Percentiles rank a stretch among this genome's conserved stretches.
phyloP scores from a whole-genome alignment of 75 land plant species.

The Gnetum montanum region DNA sequence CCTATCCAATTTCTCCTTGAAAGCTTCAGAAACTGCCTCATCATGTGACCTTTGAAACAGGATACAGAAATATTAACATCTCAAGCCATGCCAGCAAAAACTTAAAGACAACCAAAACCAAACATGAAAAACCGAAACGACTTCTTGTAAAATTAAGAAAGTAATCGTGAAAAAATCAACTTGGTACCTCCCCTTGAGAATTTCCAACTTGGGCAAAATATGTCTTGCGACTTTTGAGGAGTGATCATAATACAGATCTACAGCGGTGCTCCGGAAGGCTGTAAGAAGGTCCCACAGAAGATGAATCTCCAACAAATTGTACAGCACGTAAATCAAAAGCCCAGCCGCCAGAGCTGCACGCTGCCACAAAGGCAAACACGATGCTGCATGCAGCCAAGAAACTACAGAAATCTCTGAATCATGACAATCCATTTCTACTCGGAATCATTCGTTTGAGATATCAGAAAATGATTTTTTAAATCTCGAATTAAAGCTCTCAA shows the following conservation, averaged over 20 bases:
- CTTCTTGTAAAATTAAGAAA: no score
- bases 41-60: no score
- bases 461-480: no score
- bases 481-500: no score
- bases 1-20: no score
- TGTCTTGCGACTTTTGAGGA: constrained; percentile 30
- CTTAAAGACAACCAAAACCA: no score
- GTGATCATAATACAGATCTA: constrained; percentile 29
- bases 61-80: no score
- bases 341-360: constrained; percentile 17
- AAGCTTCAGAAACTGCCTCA: no score
- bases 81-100: no score
- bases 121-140: no score
- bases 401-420: constrained; percentile 2
- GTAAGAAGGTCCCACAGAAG: constrained; percentile 40
- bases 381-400: constrained; percentile 22
- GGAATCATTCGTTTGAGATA: no score
- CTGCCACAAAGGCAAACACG: constrained; percentile 31
- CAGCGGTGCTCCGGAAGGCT: constrained; percentile 45
- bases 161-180: no score
- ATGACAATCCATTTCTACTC: neutral
- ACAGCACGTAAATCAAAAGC: constrained; percentile 21
- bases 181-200: constrained; percentile 44
- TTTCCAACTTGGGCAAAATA: constrained; percentile 44
- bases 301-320: constrained; percentile 65